A percentile compares a stretch with the other conserved stretches of the same genome.
These are phyloP conservation scores for Alternaria hordeiaustralica DNA, from an alignment of 2,329 filamentous ascomycete species.

Conservation along the genomic window DNA sequence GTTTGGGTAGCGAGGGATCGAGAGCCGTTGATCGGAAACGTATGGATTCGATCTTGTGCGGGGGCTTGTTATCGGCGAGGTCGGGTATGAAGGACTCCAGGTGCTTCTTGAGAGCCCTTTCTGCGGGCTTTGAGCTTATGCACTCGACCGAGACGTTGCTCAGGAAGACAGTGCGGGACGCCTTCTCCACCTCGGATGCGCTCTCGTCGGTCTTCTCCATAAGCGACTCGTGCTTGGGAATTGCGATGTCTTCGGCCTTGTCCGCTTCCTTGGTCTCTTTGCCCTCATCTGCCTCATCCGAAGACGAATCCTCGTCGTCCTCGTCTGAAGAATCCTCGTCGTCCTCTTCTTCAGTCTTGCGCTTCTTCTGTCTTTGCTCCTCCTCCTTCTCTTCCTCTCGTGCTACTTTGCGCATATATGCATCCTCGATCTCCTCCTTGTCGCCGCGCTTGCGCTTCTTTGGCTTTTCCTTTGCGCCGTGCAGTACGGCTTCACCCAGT, in stretches of 20 bases:
- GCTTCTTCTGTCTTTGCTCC: conserved; percentile 47
- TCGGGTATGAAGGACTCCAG: conserved; percentile 75
- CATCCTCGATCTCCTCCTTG: conserved; percentile 72
- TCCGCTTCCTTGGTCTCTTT: conserved; percentile 35
- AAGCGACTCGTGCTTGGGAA: conserved; percentile 60
- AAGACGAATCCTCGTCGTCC: conserved; percentile 23
- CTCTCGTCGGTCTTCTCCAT: conserved; percentile 47
- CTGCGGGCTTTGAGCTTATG: conserved; percentile 80
- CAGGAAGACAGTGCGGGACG: conserved; percentile 87
- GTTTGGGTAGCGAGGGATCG: conserved; percentile 81
- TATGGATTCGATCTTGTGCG: conserved; percentile 84
- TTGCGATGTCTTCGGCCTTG: conserved; percentile 56
- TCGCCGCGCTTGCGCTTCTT: conserved; percentile 59
- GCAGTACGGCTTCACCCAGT: conserved; percentile 32
- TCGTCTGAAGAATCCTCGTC: conserved; percentile 11
- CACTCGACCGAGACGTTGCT: conserved; percentile 86
- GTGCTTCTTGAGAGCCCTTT: conserved; percentile 78
- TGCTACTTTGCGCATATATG: conserved; percentile 71
- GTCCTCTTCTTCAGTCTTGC: conserved; percentile 39
- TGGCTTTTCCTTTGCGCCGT: conserved; percentile 37
- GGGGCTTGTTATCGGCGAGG: conserved; percentile 54
- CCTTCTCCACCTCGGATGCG: conserved; percentile 76
- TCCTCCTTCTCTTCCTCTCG: conserved; percentile 54
- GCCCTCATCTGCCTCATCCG: conserved; percentile 43
- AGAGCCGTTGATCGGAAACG: conserved; percentile 95